phyloP scores from a whole-genome alignment of 164 flowering plant species.

The Brasenia schreberi region DNA sequence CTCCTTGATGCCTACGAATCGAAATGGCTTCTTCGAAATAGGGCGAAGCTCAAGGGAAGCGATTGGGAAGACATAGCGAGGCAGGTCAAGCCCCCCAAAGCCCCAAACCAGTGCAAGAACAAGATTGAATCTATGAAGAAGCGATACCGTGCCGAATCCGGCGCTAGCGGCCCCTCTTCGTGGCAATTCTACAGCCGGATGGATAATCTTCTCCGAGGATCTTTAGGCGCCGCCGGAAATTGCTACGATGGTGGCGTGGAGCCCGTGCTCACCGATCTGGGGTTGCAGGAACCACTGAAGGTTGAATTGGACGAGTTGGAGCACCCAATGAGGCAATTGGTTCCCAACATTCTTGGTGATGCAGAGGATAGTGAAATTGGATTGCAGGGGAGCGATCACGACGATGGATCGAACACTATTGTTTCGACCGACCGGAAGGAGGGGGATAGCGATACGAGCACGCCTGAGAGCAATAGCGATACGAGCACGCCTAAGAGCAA shows the following conservation, averaged over 20 bases:
- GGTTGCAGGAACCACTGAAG: constrained; percentile 4
- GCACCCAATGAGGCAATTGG: background rate
- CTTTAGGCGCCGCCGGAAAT: background rate
- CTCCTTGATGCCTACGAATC: constrained; percentile 14
- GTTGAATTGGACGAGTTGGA: constrained; percentile 10
- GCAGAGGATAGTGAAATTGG: constrained; percentile 6
- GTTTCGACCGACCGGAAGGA: constrained; percentile 8
- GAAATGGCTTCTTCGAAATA: constrained; percentile 16
- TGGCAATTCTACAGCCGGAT: constrained; percentile 15
- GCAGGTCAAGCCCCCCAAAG: constrained; percentile 12
- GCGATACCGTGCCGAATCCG: constrained; percentile 13
- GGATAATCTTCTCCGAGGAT: constrained; percentile 13
- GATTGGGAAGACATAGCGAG: constrained; percentile 19
- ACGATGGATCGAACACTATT: constrained; percentile 17
- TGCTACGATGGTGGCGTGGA: constrained; percentile 4
- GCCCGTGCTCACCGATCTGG: background rate
- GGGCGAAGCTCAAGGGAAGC: constrained; percentile 16
- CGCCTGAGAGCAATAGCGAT: constrained; percentile 14
- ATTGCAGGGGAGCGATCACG: constrained; percentile 9
- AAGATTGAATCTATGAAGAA: constrained; percentile 21
- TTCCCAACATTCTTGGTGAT: constrained; percentile 2
- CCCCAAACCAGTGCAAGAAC: constrained; percentile 19
- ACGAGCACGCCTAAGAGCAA: constrained; percentile 12
- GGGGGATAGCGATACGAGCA: constrained; percentile 11
- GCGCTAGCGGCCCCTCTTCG: constrained; percentile 3